Evolutionary conservation across 1,139 yeast genomes (phyloP), one percentile per base, ranked within the genome.

Genomic region (Kodamaea fungicola): DNA sequence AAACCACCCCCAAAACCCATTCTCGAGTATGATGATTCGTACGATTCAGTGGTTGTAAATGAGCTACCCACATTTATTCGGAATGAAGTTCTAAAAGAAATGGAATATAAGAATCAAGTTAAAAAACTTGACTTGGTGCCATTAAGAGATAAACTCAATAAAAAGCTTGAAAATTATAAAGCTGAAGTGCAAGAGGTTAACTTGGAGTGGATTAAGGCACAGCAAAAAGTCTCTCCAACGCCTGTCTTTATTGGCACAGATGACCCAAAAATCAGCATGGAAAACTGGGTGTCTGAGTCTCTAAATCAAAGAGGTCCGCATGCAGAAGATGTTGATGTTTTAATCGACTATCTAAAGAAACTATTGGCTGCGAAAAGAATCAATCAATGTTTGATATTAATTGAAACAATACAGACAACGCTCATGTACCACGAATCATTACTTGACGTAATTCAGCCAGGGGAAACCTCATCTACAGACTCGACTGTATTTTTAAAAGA

Each of bases 221-320:
- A 61, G 46, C 38, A 49, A 32, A 40, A 51, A 50, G 37, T 49
- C 43, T 22, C 49, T 38, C 34, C 46, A 34, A 37, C 53, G 2
- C 76, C 77, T 2, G 39, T 51, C 6, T 60, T 60, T 39, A 67
- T 75, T 44, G 71, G 67, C 39, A 59, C 61, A 5, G 38, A 44
- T 6, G 69, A 70, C 3, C 56, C 80, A 29, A 59, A 62, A 26
- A 28, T 40, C 1, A 51, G 68, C 38, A 38, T 81, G 3, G 50
- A 55, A 3, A 54, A 59, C 1, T 83, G 90, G 90, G 62, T 81
- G 0, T 43, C 43, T 4, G 57, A 59, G 32, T 67, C 81, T 0
- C 40, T 69, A 4, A 45, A 55, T n/a, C 64, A 59, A 23, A 61
- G 61, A 23, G 84, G 85, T 0, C 89, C 90, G 0, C 82, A 79